Percentiles rank a stretch among this genome's conserved stretches.
phyloP scores from a whole-genome alignment of 495 filamentous ascomycete species.

The Aspergillus avenaceus region DNA sequence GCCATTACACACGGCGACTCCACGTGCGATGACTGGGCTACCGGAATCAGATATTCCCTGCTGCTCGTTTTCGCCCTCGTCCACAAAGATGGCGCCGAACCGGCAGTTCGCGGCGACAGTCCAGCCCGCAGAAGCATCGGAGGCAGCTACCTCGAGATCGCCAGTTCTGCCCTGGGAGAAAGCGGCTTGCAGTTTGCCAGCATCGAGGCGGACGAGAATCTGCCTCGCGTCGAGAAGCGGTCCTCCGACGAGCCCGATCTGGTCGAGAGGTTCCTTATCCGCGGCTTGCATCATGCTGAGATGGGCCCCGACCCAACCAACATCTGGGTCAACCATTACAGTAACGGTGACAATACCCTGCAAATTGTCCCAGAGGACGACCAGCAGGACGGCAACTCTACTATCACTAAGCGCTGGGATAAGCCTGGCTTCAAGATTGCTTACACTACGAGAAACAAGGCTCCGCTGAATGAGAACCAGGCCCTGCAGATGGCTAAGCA shows the following conservation, averaged over 20 bases:
- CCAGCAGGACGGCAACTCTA: constrained; percentile 1
- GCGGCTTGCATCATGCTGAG: background rate
- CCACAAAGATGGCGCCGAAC: background rate
- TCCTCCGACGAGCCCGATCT: background rate
- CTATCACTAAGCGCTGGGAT: background rate
- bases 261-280: background rate
- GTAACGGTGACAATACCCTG: background rate
- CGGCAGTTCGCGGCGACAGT: background rate
- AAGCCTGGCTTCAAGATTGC: constrained; percentile 7
- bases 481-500: background rate
- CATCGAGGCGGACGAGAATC: background rate
- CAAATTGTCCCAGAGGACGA: background rate
- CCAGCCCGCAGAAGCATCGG: background rate
- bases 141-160: background rate
- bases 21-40: background rate
- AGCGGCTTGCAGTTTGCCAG: background rate
- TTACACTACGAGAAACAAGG: background rate
- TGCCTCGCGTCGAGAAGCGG: background rate
- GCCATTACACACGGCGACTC: background rate
- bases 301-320: background rate
- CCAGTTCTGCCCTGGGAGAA: background rate
- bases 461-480: constrained; percentile 1
- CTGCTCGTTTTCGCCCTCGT: background rate
- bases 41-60: background rate
- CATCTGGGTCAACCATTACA: background rate